These are phyloP conservation scores for Geotrichum reessii DNA, from an alignment of 1,139 yeast species.

Conservation along the genomic window DNA sequence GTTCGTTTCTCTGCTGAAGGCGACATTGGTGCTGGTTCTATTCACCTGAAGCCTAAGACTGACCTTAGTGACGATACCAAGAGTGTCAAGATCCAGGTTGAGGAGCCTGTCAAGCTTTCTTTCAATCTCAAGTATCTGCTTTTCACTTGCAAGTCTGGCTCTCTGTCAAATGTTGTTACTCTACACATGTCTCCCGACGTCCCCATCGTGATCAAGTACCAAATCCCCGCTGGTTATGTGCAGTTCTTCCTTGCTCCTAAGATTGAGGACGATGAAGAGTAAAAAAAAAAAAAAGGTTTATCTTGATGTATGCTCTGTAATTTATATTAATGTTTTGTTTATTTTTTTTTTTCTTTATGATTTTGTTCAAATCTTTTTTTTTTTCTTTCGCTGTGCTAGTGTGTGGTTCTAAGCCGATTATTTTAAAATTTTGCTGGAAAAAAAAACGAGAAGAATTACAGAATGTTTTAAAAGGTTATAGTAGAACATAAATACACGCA, in stretches of 20 bases:
- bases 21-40: conserved; percentile 83
- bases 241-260: conserved; percentile 97
- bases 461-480: too few species aligned
- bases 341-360: background rate
- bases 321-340: background rate
- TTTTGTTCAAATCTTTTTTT: background rate
- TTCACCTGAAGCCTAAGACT: conserved; percentile 77
- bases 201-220: conserved; percentile 92
- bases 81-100: conserved; percentile 68
- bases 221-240: conserved; percentile 86
- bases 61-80: conserved; percentile 77
- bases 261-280: conserved; percentile 75
- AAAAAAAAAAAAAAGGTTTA: background rate
- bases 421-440: too few species aligned
- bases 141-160: conserved; percentile 88
- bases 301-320: background rate
- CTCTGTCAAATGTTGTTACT: conserved; percentile 69
- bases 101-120: conserved; percentile 81
- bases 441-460: background rate
- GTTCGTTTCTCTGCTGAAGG: conserved; percentile 90
- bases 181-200: conserved; percentile 84
- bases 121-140: conserved; percentile 87
- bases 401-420: too few species aligned
- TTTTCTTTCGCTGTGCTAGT: background rate
- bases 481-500: too few species aligned